Evolutionary conservation across 2,329 filamentous ascomycete genomes (phyloP).

Genomic region (Fusarium staphyleae): DNA sequence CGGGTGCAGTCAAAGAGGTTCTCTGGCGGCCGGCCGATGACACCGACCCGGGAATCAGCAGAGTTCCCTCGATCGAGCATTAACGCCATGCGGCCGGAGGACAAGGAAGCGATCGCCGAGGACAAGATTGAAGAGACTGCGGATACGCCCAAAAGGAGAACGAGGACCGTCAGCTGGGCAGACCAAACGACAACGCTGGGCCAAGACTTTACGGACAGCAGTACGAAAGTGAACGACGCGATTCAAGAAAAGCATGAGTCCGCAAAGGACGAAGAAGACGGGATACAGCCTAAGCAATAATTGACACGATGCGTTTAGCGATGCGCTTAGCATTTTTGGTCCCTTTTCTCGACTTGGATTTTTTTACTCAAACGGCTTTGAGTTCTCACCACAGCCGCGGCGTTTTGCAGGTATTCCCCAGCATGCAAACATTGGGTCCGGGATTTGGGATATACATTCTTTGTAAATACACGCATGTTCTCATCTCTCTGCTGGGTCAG

Average conservation of each 20-base stretch:
- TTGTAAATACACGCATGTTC: slow-evolving; percentile 28
- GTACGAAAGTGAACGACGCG: slow-evolving; percentile 19
- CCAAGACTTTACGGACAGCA: slow-evolving; percentile 18
- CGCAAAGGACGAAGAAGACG: slow-evolving; percentile 11
- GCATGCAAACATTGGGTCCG: slow-evolving; percentile 4
- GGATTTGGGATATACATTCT: slow-evolving; percentile 20
- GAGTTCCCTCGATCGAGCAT: slow-evolving; percentile 31
- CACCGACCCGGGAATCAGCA: slow-evolving; percentile 42
- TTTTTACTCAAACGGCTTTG: slow-evolving; percentile 3
- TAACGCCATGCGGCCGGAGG: slow-evolving; percentile 13
- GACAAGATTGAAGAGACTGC: slow-evolving; percentile 29
- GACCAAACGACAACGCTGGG: slow-evolving; percentile 32
- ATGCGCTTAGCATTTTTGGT: neutral
- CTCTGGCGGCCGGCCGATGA: slow-evolving; percentile 42
- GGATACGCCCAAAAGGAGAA: slow-evolving; percentile 27
- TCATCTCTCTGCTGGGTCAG: slow-evolving; percentile 26
- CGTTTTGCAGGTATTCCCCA: slow-evolving; percentile 13
- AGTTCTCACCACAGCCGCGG: slow-evolving; percentile 13
- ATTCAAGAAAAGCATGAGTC: slow-evolving; percentile 26
- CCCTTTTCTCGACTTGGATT: neutral
- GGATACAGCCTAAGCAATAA: slow-evolving; percentile 16
- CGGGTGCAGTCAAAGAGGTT: slow-evolving; percentile 39
- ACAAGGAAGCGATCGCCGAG: slow-evolving; percentile 25
- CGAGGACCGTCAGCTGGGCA: slow-evolving; percentile 36
- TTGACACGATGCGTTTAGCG: neutral